phyloP scores from a whole-genome alignment of 177 flowering plant genomes.

The Telopea speciosissima region DNA sequence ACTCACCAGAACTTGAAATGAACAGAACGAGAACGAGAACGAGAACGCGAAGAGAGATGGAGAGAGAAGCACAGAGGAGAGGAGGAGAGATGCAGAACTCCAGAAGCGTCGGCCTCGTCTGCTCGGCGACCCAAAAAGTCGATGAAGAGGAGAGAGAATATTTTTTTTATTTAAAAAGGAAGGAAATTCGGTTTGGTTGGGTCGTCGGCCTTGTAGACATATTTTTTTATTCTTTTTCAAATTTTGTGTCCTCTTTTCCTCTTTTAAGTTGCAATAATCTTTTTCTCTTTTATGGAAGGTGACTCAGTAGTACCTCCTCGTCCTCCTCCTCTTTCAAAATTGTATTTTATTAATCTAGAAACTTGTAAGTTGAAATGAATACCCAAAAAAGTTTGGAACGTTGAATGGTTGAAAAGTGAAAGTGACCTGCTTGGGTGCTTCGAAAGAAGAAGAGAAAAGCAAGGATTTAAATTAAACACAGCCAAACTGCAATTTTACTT shows the following conservation, averaged over 20 bases:
- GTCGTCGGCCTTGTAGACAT: conserved; percentile 27
- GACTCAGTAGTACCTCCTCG: no score
- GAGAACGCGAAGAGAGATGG: conserved; percentile 2
- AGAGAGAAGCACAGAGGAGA: no score
- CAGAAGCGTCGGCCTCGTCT: background rate
- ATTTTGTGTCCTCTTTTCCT: background rate
- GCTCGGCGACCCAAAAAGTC: conserved; percentile 11
- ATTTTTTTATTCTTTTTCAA: background rate
- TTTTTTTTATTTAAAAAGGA: background rate
- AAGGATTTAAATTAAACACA: no score
- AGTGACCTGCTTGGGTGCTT: no score
- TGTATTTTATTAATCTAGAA: no score
- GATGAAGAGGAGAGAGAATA: background rate
- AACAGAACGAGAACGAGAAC: background rate
- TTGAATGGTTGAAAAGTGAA: no score
- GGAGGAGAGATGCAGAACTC: background rate
- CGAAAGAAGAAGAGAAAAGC: no score
- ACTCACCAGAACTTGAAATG: conserved; percentile 13
- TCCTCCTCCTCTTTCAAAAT: no score
- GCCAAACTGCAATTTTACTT: no score
- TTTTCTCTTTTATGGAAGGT: no score
- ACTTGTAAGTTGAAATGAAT: no score
- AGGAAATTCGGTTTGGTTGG: conserved; percentile 16
- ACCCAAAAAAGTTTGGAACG: no score
- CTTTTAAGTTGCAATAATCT: background rate